Evolutionary conservation across 345 rosid genomes (phyloP).

Genomic region (Linum usitatissimum): DNA sequence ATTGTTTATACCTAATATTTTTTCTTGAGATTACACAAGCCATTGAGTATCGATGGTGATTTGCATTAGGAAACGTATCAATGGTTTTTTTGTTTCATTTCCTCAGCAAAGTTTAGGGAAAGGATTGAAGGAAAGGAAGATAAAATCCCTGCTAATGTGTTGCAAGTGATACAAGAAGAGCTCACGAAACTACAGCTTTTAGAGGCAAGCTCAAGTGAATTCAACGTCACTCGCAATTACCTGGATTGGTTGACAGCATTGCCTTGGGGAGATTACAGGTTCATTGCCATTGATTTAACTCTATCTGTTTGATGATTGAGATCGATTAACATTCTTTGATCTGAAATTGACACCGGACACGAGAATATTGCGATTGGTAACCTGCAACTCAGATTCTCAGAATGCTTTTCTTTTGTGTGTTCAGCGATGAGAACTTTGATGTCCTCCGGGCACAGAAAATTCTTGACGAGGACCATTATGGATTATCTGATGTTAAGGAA

Average conservation of each 20-base stretch:
- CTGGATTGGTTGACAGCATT: slow-evolving; percentile 94
- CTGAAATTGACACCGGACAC: background rate
- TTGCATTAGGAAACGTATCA: background rate
- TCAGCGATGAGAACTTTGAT: slow-evolving; percentile 96
- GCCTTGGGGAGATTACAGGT: slow-evolving; percentile 99
- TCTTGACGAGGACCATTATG: slow-evolving; percentile 99
- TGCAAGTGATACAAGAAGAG: slow-evolving; percentile 98
- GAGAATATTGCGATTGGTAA: background rate
- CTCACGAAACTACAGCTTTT: slow-evolving; percentile 91
- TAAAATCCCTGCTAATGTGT: slow-evolving; percentile 71
- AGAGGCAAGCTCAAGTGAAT: slow-evolving; percentile 99
- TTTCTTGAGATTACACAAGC: background rate
- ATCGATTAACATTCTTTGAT: too few relatives aligned
- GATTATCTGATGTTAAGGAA: slow-evolving; percentile 94
- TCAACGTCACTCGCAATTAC: slow-evolving; percentile 98
- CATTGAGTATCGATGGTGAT: background rate
- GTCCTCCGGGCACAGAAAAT: slow-evolving; percentile 70
- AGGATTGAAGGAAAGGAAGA: slow-evolving; percentile 82
- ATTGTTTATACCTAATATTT: slow-evolving; percentile 2
- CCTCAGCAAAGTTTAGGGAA: slow-evolving; percentile 89
- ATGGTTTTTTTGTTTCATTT: slow-evolving; percentile 8
- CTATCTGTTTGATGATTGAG: background rate
- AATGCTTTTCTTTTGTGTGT: slow-evolving; percentile 4
- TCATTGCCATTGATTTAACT: background rate
- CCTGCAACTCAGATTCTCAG: background rate